Evolutionary conservation across 2,329 filamentous ascomycete species (phyloP), one percentile per base, ranked within the genome.

Genomic region (Aspergillus floridensis): DNA sequence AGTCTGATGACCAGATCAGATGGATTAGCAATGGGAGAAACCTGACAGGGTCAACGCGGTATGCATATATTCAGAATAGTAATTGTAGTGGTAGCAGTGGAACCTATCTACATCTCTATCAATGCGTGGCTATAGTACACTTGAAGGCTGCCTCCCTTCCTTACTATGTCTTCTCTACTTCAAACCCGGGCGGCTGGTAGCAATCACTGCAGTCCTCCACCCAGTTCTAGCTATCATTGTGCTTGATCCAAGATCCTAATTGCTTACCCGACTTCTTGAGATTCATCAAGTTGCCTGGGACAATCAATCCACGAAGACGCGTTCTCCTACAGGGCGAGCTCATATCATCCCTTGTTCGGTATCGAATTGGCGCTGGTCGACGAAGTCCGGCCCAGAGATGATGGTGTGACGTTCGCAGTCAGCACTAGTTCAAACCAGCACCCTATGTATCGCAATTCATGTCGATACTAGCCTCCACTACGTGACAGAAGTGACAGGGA

Each of bases 1-100:
- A 52, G 56, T 48, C 50, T 48, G 48, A 41, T 58, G 56, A 58
- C 52, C 52, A 31, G 53, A 55, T 55, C 53, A 55, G 26, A 35
- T 31, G 46, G 52, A 44, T 31, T 32, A 31, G 22, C 52, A 29
- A 3, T 22, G 5, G 46, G 16, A 19, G 38, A 44, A 16, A n/a
- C 22, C 22, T 22, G 38, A 44, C 38, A 19, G 38, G 38, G 38
- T 44, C 38, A 44, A 44, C 12, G 16, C 38, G 38, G 16, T 16
- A 35, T 35, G 32, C 32, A 44, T 44, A 44, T 44, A 44, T 19
- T 44, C 38, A 35, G 32, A 16, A 35, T 35, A 35, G 32, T 35
- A 35, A 29, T 29, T 29, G 38, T 44, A 19, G 38, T 44, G 16
- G 5, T 16, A n/a, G 38, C 16, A 16, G 14, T 44, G 38, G 16